These are phyloP conservation scores for Bolboschoenoplectus hybrid DNA, from an alignment of 202 grass and related monocot species.

Conservation along the genomic window DNA sequence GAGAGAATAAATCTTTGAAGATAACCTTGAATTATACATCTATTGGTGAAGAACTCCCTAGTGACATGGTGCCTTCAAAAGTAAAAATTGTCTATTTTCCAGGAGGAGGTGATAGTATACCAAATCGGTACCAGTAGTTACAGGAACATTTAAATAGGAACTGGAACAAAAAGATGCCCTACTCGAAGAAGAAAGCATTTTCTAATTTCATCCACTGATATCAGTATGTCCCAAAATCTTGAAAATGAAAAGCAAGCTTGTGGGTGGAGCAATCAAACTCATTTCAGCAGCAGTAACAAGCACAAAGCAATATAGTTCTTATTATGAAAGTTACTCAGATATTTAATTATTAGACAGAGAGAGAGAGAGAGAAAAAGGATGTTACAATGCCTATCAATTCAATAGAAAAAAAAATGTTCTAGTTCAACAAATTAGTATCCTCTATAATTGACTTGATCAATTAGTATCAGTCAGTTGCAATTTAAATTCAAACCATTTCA, in stretches of 20 bases:
- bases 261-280: not conserved
- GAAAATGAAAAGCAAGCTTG: not conserved
- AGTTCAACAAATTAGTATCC: conserved; percentile 20
- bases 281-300: not conserved
- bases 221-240: not conserved
- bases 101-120: conserved; percentile 2
- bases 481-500: conserved; percentile 32
- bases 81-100: not conserved
- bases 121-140: conserved; percentile 1
- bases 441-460: conserved; percentile 41
- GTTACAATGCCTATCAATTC: conserved; percentile 17
- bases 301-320: not conserved
- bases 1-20: not conserved
- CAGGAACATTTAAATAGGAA: conserved; percentile 12
- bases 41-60: not conserved
- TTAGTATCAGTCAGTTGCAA: conserved; percentile 15
- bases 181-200: not conserved
- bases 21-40: not conserved
- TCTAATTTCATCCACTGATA: not conserved
- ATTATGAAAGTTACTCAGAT: not conserved
- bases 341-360: not conserved
- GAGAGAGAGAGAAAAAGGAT: not conserved
- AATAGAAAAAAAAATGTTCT: not conserved
- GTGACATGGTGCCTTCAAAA: not conserved
- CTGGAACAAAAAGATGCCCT: not conserved